Evolutionary conservation across 202 grass and related monocot genomes (phyloP).

Genomic region (Thinopyrum obtusiflorum): DNA sequence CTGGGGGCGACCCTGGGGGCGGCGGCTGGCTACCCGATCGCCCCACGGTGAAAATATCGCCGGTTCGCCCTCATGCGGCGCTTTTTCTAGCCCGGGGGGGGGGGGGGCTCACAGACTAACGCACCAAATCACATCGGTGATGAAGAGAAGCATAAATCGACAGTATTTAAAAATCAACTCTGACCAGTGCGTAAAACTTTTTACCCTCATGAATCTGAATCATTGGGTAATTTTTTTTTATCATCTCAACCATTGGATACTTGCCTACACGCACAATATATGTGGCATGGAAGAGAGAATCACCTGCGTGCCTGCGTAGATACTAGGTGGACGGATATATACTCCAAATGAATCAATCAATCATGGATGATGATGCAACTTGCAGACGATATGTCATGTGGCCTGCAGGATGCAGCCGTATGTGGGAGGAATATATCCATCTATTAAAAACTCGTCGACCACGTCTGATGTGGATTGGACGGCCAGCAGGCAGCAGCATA

Average conservation of each 20-base stretch:
- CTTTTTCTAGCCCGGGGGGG: too few relatives aligned
- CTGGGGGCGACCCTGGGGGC: too few relatives aligned
- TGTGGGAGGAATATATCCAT: background rate
- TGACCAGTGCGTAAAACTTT: too few relatives aligned
- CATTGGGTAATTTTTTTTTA: too few relatives aligned
- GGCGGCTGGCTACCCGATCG: too few relatives aligned
- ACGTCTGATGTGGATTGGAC: constrained; percentile 9
- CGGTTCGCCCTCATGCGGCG: too few relatives aligned
- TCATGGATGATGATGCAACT: background rate
- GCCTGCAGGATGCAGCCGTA: background rate
- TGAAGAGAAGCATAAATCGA: too few relatives aligned
- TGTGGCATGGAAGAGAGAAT: background rate
- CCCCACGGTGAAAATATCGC: too few relatives aligned
- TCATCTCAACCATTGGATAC: background rate
- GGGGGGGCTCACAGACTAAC: too few relatives aligned
- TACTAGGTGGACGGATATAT: background rate
- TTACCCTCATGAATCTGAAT: too few relatives aligned
- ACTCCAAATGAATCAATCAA: background rate
- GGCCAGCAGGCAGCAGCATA: background rate
- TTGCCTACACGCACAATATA: background rate
- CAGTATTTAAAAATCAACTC: too few relatives aligned
- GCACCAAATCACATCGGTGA: too few relatives aligned
- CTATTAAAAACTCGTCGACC: background rate
- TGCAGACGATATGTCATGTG: background rate
- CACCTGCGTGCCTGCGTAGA: background rate